phyloP scores from a whole-genome alignment of 75 land plant species.

The Selaginella tamariscina region DNA sequence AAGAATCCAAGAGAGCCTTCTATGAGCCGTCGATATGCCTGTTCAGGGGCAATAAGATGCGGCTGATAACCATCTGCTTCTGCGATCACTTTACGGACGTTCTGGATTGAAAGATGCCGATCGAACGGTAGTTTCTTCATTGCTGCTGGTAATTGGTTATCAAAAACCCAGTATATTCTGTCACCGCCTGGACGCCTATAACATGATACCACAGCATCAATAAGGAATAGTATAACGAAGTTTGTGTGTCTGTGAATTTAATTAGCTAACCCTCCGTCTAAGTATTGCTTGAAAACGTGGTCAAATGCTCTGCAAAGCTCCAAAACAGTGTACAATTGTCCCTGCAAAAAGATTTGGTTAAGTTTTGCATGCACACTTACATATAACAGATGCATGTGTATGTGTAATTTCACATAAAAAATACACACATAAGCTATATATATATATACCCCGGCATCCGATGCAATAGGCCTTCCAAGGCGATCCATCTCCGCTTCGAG shows the following conservation, averaged over 20 bases:
- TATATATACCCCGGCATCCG: constrained; percentile 3
- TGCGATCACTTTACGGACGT: constrained; percentile 1
- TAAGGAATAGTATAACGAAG: background rate
- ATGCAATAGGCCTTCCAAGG: constrained; percentile 5
- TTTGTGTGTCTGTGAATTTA: background rate
- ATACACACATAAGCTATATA: background rate
- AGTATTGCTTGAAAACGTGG: constrained; percentile 5
- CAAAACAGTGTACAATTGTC: constrained; percentile 8
- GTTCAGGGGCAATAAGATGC: constrained; percentile 7
- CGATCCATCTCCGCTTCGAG: background rate
- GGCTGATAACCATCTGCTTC: constrained; percentile 13
- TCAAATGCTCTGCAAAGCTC: constrained; percentile 9
- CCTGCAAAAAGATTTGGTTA: background rate
- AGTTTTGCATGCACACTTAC: too few relatives aligned
- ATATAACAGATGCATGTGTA: too few relatives aligned
- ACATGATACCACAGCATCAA: background rate
- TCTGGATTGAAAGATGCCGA: constrained; percentile 1
- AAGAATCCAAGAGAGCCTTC: background rate
- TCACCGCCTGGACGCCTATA: constrained; percentile 6
- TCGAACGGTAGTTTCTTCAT: constrained; percentile 10
- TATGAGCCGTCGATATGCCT: constrained; percentile 9
- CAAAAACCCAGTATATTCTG: background rate
- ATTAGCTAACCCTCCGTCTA: constrained; percentile 5
- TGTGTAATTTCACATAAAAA: background rate
- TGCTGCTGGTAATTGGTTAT: constrained; percentile 8